Evolutionary conservation across 257 asterid species (phyloP).

Genomic region (Primulina tabacum): DNA sequence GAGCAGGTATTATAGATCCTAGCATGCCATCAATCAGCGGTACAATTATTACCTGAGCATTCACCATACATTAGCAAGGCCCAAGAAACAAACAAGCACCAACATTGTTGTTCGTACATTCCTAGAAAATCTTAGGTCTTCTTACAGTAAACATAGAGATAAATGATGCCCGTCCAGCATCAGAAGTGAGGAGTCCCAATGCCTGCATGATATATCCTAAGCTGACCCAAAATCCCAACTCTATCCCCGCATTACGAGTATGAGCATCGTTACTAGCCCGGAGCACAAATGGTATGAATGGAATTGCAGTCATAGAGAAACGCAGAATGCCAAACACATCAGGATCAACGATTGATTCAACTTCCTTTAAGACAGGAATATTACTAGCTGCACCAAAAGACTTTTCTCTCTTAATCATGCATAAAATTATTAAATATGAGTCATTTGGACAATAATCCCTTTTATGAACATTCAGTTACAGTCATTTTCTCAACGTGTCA

Average conservation of each 20-base stretch:
- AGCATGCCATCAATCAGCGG: conserved; percentile 78
- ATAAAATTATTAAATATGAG: neutral
- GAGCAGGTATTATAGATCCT: conserved; percentile 62
- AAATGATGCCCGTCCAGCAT: conserved; percentile 85
- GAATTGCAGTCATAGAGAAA: conserved; percentile 58
- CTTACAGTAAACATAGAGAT: conserved; percentile 76
- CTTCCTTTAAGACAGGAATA: conserved; percentile 77
- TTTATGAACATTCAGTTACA: neutral
- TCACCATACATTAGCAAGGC: conserved; percentile 26
- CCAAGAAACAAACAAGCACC: conserved; percentile 4
- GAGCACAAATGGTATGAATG: conserved; percentile 54
- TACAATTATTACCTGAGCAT: conserved; percentile 72
- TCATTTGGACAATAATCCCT: neutral
- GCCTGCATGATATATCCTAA: conserved; percentile 78
- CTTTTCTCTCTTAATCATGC: neutral
- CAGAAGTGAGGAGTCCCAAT: conserved; percentile 70
- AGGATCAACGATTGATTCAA: conserved; percentile 68
- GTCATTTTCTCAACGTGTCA: neutral
- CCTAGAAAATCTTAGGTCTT: neutral
- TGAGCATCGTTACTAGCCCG: conserved; percentile 48
- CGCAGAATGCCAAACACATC: conserved; percentile 67
- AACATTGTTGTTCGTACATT: neutral
- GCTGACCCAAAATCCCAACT: conserved; percentile 79
- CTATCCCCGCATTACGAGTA: conserved; percentile 68
- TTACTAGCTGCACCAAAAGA: conserved; percentile 59